Evolutionary conservation across 768 basidiomycete species (phyloP).

Genomic region (Collybia sp.): DNA sequence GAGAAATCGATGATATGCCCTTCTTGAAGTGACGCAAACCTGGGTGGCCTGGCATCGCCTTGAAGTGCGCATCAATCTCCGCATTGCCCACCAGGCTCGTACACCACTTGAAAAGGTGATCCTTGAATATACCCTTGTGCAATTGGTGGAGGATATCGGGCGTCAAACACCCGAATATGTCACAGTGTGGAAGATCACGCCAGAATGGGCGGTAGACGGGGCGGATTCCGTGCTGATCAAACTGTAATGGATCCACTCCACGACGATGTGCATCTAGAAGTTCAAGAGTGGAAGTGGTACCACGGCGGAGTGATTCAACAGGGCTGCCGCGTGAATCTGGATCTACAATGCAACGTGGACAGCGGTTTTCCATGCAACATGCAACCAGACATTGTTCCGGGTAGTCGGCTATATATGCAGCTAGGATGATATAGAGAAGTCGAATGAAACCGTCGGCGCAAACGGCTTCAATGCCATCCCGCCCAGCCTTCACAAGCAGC

Average conservation of each 20-base stretch:
- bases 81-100: conserved; percentile 7
- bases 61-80: conserved; percentile 27
- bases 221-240: too few relatives aligned
- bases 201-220: conserved; percentile 24
- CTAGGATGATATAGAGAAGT: conserved; percentile 23
- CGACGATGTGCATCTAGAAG: too few relatives aligned
- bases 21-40: too few relatives aligned
- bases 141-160: conserved; percentile 40
- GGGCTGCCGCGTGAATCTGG: conserved; percentile 10
- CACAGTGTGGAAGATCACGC: conserved; percentile 24
- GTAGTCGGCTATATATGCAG: conserved; percentile 27
- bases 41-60: conserved; percentile 12
- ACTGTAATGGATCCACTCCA: too few relatives aligned
- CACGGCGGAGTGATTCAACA: too few relatives aligned
- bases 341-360: conserved; percentile 20
- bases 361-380: conserved; percentile 14
- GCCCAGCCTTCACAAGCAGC: conserved; percentile 23
- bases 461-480: conserved; percentile 25
- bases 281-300: too few relatives aligned
- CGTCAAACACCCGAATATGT: conserved; percentile 29
- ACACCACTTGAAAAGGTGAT: conserved; percentile 30
- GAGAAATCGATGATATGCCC: conserved; percentile 22
- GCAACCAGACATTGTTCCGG: conserved; percentile 31
- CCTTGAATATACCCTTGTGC: conserved; percentile 36
- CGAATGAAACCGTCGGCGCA: conserved; percentile 23